Base-by-base conservation (phyloP, 2,329 filamentous ascomycete genomes). In the Aspergillus hortae region DNA sequence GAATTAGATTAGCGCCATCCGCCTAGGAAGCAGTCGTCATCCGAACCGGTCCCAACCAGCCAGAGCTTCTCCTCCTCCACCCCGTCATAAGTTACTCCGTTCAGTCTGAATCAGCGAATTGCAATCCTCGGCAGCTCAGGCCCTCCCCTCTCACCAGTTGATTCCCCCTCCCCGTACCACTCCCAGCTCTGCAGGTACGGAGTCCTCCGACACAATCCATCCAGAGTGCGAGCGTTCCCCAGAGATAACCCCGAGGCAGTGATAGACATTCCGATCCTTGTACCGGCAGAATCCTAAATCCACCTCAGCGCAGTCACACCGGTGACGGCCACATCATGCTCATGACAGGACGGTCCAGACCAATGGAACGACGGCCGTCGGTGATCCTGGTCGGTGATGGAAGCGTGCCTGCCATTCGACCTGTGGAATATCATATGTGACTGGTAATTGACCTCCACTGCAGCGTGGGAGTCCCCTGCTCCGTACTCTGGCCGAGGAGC, bases 401-500 rank as follows among this genome's bases (percentile, higher is more conserved):
- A 5, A 5, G 15, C 2, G 14, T 3, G 35, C 35, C 14, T 10
- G 9, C 35, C 15, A 33, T 46, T 21, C 17, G 44, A 46, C 44
- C 25, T 51, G 43, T 55, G 35, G 38, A 33, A 48, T 48, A 50
- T 52, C 49, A 52, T 52, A 52, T 53, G 44, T 55, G 49, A 53
- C 46, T 47, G 46, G 46, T 55, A 40, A 25, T 19, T 15, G 17
- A 42, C n/a, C 14, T 14, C 7, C 40, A 19, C 11, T 19, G 11
- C 21, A 43, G 21, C 21, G 19, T 15, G 41, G 41, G 27, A 27
- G 25, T 25, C 41, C 41, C 25, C 40, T 19, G n/a, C 19, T 43
- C 41, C 25, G 17, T 19, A 9, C 19, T 43, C 40, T 14, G 19
- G 11, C 19, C n/a, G 40, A 44, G 43, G 12, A 38, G 14, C 35